A percentile compares a stretch with the other conserved stretches of the same genome.
These are phyloP conservation scores for Epichloe baconii DNA, from an alignment of 2,329 filamentous ascomycete species.

Conservation along the genomic window DNA sequence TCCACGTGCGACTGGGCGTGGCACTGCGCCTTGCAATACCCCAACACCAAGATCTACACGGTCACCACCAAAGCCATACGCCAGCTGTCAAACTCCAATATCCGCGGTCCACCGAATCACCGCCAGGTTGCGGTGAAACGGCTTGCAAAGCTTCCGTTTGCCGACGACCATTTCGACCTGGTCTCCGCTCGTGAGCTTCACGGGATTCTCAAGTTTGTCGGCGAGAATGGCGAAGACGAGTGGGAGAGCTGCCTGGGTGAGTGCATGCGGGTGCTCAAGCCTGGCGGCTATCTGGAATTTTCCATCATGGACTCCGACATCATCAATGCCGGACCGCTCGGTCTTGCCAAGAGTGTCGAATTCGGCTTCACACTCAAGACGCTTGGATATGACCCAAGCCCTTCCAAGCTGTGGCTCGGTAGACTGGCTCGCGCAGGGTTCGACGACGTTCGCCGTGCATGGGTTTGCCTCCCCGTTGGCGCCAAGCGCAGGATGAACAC, in stretches of 20 bases:
- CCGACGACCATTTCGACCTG: constrained; percentile 76
- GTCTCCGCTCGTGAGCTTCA: constrained; percentile 83
- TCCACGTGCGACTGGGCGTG: constrained; percentile 89
- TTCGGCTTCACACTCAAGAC: constrained; percentile 85
- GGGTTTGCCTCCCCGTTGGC: constrained; percentile 82
- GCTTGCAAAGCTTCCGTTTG: constrained; percentile 73
- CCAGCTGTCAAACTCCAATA: constrained; percentile 58
- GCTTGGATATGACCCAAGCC: constrained; percentile 75
- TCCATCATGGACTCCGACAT: constrained; percentile 81
- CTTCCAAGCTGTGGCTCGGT: constrained; percentile 68
- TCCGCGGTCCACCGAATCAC: constrained; percentile 79
- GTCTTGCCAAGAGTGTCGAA: constrained; percentile 74
- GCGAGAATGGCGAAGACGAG: constrained; percentile 61
- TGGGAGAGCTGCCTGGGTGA: constrained; percentile 77
- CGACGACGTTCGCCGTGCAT: constrained; percentile 65
- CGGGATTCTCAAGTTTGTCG: constrained; percentile 62
- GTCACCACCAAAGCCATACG: constrained; percentile 62
- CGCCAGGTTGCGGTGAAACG: constrained; percentile 65
- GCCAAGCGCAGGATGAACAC: constrained; percentile 22
- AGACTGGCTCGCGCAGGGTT: constrained; percentile 68
- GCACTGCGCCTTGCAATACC: constrained; percentile 79
- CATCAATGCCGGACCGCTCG: constrained; percentile 67
- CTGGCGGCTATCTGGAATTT: constrained; percentile 87
- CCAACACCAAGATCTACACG: constrained; percentile 76
- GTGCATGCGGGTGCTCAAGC: constrained; percentile 83